A percentile compares a stretch with the other conserved stretches of the same genome.
These are phyloP conservation scores for Ailanthus altissimus DNA, from an alignment of 345 rosid species.

Conservation along the genomic window DNA sequence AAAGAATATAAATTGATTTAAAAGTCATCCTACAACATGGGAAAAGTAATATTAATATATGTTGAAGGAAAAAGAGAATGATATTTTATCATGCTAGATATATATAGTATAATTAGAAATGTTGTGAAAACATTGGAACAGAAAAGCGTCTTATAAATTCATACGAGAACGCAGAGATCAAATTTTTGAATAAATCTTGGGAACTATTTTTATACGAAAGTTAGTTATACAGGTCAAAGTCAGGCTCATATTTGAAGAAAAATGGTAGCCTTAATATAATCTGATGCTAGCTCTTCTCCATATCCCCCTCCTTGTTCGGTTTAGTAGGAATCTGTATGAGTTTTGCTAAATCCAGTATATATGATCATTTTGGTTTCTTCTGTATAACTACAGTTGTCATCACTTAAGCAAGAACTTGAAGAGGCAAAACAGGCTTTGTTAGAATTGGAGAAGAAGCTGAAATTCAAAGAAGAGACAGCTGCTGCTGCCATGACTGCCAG, in stretches of 20 bases:
- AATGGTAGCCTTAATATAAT: neutral
- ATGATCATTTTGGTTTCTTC: slow-evolving; percentile 13
- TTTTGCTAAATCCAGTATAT: slow-evolving; percentile 11
- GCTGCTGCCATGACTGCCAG: slow-evolving; percentile 98
- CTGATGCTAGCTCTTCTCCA: slow-evolving; percentile 2
- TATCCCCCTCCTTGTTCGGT: neutral
- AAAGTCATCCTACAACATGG: neutral
- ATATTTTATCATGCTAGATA: neutral
- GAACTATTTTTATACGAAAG: neutral
- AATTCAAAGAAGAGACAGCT: slow-evolving; percentile 94
- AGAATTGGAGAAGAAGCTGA: slow-evolving; percentile 89
- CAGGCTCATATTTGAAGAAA: neutral
- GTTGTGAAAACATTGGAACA: neutral
- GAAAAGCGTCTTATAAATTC: neutral
- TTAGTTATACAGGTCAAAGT: neutral
- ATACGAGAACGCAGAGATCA: neutral
- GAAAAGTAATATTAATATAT: neutral
- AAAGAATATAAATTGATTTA: neutral
- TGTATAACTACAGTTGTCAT: slow-evolving; percentile 51
- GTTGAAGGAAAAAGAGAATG: neutral
- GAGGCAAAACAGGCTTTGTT: slow-evolving; percentile 69
- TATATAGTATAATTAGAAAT: neutral
- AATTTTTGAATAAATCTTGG: slow-evolving; percentile 1
- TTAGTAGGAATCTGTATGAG: neutral
- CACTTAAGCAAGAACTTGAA: slow-evolving; percentile 79